A percentile compares a stretch with the other conserved stretches of the same genome.
Conservation (phyloP, 2,329 filamentous ascomycete genomes). For the Talaromyces sp. region DNA sequence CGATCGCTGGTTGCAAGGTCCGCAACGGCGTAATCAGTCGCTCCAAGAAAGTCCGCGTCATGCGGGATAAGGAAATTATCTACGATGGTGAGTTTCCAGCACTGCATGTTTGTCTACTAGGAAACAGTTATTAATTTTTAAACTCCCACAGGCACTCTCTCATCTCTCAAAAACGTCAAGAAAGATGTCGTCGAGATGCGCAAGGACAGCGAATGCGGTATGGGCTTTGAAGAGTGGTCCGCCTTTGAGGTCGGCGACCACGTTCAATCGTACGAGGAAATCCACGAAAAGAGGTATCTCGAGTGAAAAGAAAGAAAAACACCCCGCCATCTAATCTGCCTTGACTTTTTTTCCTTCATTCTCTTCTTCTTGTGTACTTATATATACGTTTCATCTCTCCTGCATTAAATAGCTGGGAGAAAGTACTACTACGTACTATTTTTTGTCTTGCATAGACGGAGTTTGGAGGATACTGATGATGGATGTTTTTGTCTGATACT, state of each 20-base stretch:
- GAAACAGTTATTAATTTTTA: background rate
- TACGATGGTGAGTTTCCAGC: constrained; percentile 62
- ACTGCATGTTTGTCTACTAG: constrained; percentile 1
- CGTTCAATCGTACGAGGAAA: constrained; percentile 82
- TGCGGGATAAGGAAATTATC: constrained; percentile 64
- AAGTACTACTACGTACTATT: no score
- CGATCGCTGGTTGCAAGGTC: constrained; percentile 83
- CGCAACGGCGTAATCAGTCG: constrained; percentile 69
- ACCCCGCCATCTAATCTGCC: background rate
- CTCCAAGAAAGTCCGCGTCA: constrained; percentile 62
- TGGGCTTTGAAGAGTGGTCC: constrained; percentile 75
- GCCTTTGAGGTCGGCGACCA: constrained; percentile 75
- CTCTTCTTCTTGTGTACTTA: background rate
- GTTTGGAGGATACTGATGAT: background rate
- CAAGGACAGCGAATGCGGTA: constrained; percentile 90
- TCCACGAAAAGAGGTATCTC: constrained; percentile 60
- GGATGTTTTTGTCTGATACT: background rate
- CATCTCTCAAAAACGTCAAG: constrained; percentile 84
- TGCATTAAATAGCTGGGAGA: background rate
- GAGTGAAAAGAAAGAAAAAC: background rate
- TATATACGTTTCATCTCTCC: background rate
- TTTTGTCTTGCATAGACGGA: background rate
- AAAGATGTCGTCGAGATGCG: constrained; percentile 85
- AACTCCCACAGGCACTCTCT: constrained; percentile 59
- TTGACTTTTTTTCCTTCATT: background rate